Percentiles rank a stretch among this genome's conserved stretches.
These are phyloP conservation scores for Colletotrichum lindemuthianum DNA, from an alignment of 2,329 filamentous ascomycete species.

Conservation along the genomic window DNA sequence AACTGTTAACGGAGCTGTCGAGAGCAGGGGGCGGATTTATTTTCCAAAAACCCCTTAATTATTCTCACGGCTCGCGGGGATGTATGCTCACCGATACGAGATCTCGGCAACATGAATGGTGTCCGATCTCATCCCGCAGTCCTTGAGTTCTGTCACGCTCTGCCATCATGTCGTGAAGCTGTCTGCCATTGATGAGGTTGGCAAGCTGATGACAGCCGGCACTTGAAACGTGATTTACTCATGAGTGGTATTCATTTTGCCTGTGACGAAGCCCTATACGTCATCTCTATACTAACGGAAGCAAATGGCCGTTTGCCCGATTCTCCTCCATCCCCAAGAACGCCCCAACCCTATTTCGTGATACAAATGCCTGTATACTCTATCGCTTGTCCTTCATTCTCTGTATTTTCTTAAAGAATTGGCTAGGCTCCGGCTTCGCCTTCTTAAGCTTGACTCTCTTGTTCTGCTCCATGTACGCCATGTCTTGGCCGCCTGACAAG, in stretches of 20 bases:
- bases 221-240: neutral
- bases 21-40: too few species aligned
- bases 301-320: slow-evolving; percentile 23
- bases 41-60: too few species aligned
- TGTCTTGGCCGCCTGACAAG: slow-evolving; percentile 90
- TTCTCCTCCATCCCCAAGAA: neutral
- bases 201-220: too few species aligned
- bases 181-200: too few species aligned
- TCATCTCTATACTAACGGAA: slow-evolving; percentile 4
- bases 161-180: too few species aligned
- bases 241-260: neutral
- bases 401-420: slow-evolving; percentile 74
- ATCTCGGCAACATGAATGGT: too few species aligned
- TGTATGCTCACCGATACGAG: too few species aligned
- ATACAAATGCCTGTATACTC: slow-evolving; percentile 4
- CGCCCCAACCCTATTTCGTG: slow-evolving; percentile 7
- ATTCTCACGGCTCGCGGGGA: too few species aligned
- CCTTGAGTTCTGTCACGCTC: too few species aligned
- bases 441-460: slow-evolving; percentile 73
- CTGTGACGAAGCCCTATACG: too few species aligned
- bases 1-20: too few species aligned
- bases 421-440: slow-evolving; percentile 70
- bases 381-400: slow-evolving; percentile 59
- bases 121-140: too few species aligned
- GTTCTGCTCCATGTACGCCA: slow-evolving; percentile 94